Conservation (phyloP, 2,329 filamentous ascomycete genomes). For the Chaetomium globosum region DNA sequence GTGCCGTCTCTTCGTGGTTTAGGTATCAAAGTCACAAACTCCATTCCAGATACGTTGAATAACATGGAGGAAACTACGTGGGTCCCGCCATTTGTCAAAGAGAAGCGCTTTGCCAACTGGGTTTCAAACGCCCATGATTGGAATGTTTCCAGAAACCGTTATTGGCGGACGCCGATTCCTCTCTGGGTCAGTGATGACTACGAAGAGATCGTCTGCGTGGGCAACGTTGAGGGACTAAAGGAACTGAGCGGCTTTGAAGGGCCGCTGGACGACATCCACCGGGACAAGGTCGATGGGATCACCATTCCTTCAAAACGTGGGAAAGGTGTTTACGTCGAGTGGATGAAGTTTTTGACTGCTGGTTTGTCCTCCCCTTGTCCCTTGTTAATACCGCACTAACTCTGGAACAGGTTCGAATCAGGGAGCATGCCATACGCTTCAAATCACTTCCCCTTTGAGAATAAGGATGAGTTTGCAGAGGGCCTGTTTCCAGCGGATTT, state of each 20-base stretch:
- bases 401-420: constrained; percentile 63
- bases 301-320: constrained; percentile 89
- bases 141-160: constrained; percentile 92
- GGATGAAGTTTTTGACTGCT: constrained; percentile 92
- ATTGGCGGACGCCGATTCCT: constrained; percentile 93
- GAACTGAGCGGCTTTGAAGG: constrained; percentile 83
- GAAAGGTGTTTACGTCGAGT: constrained; percentile 78
- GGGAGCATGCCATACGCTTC: constrained; percentile 96
- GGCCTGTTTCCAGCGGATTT: constrained; percentile 87
- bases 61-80: constrained; percentile 89
- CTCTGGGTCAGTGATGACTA: constrained; percentile 89
- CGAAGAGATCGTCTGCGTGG: constrained; percentile 83
- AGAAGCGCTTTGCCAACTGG: constrained; percentile 89
- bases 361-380: constrained; percentile 58
- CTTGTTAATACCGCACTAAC: not conserved
- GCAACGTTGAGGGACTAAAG: constrained; percentile 81
- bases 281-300: constrained; percentile 90
- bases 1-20: constrained; percentile 95
- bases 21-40: constrained; percentile 81
- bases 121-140: constrained; percentile 88
- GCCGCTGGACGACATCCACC: constrained; percentile 82
- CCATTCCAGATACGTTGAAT: constrained; percentile 84
- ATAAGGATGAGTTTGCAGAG: constrained; percentile 72
- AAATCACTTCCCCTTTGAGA: constrained; percentile 53
- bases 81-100: constrained; percentile 89